phyloP scores from a whole-genome alignment of 805 yeast species.

The Lipomyces japonicus region DNA sequence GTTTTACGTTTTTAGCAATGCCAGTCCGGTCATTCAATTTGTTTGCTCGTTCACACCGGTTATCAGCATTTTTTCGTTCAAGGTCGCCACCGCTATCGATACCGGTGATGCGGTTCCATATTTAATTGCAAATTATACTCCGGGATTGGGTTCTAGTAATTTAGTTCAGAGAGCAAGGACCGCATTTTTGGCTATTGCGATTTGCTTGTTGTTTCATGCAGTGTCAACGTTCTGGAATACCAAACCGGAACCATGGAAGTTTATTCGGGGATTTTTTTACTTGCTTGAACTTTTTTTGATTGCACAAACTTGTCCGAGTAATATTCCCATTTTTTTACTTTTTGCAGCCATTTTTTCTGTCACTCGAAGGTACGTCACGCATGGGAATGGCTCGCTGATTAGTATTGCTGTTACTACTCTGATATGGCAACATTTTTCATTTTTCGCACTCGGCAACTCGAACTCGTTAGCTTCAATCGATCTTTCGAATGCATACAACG shows the following conservation, averaged over 20 bases:
- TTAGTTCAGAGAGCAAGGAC: constrained; percentile 33
- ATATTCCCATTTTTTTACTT: constrained; percentile 52
- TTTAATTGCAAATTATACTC: constrained; percentile 1
- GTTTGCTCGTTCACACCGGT: constrained; percentile 47
- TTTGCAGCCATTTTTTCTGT: constrained; percentile 37
- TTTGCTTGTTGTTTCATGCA: constrained; percentile 14
- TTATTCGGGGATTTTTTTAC: constrained; percentile 18
- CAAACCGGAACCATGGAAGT: constrained; percentile 11
- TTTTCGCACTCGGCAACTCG: constrained; percentile 85
- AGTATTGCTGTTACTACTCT: constrained; percentile 14
- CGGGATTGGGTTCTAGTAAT: constrained; percentile 4
- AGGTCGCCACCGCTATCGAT: constrained; percentile 49
- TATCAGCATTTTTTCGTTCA: constrained; percentile 50
- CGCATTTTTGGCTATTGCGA: constrained; percentile 31
- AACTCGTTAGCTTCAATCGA: constrained; percentile 90
- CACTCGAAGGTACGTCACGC: constrained; percentile 22
- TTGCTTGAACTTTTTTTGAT: constrained; percentile 31
- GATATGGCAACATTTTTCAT: constrained; percentile 66
- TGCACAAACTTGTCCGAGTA: constrained; percentile 52
- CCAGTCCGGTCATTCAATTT: constrained; percentile 42
- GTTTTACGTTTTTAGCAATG: constrained; percentile 31
- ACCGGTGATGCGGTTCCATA: constrained; percentile 55
- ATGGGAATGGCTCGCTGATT: neutral
- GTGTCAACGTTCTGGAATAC: constrained; percentile 14
- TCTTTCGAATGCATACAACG: constrained; percentile 88